A percentile compares a stretch with the other conserved stretches of the same genome.
Conservation (phyloP, 1,284 basidiomycete genomes). For the Ustilago cynodontis region DNA sequence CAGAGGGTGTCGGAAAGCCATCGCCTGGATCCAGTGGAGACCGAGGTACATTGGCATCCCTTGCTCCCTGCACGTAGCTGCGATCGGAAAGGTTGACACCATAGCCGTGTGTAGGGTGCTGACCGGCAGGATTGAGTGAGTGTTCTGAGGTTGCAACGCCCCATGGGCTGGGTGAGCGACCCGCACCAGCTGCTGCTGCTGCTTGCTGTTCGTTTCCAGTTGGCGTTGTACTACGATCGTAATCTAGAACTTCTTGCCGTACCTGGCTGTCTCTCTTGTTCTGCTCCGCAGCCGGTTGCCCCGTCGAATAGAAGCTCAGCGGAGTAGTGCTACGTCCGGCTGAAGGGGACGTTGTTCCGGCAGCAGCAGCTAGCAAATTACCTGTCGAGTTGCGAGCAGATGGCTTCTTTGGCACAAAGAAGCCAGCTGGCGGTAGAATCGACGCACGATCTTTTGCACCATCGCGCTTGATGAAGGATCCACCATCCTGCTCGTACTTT, state of each 20-base stretch:
- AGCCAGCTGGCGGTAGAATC: slow-evolving; percentile 57
- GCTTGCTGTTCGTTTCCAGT: slow-evolving; percentile 6
- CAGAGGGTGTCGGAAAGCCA: slow-evolving; percentile 16
- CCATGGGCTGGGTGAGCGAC: slow-evolving; percentile 32
- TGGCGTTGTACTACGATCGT: slow-evolving; percentile 2
- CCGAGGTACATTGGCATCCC: background rate
- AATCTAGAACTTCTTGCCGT: slow-evolving; percentile 19
- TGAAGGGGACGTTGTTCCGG: background rate
- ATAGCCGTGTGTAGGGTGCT: background rate
- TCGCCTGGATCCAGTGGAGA: slow-evolving; percentile 21
- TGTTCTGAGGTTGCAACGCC: slow-evolving; percentile 14
- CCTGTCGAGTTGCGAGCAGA: slow-evolving; percentile 29
- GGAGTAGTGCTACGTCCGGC: slow-evolving; percentile 30
- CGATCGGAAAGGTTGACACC: slow-evolving; percentile 7
- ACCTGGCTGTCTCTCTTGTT: background rate
- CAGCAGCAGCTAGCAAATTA: slow-evolving; percentile 19
- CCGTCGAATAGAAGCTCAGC: slow-evolving; percentile 28
- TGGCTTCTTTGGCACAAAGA: slow-evolving; percentile 56
- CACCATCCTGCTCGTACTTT: slow-evolving; percentile 23
- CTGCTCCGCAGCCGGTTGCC: background rate
- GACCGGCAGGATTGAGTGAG: slow-evolving; percentile 7
- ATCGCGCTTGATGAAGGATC: slow-evolving; percentile 40
- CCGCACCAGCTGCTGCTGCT: background rate
- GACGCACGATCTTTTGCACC: slow-evolving; percentile 30
- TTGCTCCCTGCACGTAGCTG: background rate